These are phyloP conservation scores for Chernovozyma aurita DNA, from an alignment of 1,139 yeast genomes.

Conservation along the genomic window DNA sequence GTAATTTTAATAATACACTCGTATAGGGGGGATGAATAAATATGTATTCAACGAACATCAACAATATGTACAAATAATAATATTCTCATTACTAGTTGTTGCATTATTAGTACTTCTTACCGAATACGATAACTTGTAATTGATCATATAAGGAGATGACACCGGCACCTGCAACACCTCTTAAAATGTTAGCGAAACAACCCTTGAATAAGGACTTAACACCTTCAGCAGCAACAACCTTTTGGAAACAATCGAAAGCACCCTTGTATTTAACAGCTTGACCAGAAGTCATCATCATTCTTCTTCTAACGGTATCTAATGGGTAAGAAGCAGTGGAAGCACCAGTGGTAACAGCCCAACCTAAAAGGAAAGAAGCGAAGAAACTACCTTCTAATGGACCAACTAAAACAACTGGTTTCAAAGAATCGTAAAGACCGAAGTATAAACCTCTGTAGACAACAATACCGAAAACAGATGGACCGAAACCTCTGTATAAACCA, in stretches of 20 bases:
- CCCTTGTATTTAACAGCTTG: constrained; percentile 51
- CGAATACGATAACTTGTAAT: constrained; percentile 47
- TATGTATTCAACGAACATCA: background rate
- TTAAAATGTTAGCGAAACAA: constrained; percentile 54
- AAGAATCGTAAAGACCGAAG: constrained; percentile 53
- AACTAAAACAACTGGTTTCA: constrained; percentile 51
- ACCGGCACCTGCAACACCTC: constrained; percentile 59
- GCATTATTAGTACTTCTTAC: constrained; percentile 41
- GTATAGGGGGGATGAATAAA: background rate
- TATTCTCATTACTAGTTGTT: constrained; percentile 11
- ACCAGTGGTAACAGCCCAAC: constrained; percentile 54
- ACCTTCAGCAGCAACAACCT: constrained; percentile 53
- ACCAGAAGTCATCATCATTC: constrained; percentile 58
- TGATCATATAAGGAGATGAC: constrained; percentile 52
- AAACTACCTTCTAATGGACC: constrained; percentile 54
- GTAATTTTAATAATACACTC: constrained; percentile 3
- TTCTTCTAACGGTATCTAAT: constrained; percentile 52
- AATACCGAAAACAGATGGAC: constrained; percentile 51
- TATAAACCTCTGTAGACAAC: constrained; percentile 54
- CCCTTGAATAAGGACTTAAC: constrained; percentile 48
- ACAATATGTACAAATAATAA: constrained; percentile 6
- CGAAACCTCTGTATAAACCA: constrained; percentile 57
- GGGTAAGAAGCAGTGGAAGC: constrained; percentile 54
- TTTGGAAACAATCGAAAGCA: constrained; percentile 46
- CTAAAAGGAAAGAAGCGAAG: constrained; percentile 52